Evolutionary conservation across 352 stramenopile genomes (phyloP).

Genomic region (Globisporangium irregulare): DNA sequence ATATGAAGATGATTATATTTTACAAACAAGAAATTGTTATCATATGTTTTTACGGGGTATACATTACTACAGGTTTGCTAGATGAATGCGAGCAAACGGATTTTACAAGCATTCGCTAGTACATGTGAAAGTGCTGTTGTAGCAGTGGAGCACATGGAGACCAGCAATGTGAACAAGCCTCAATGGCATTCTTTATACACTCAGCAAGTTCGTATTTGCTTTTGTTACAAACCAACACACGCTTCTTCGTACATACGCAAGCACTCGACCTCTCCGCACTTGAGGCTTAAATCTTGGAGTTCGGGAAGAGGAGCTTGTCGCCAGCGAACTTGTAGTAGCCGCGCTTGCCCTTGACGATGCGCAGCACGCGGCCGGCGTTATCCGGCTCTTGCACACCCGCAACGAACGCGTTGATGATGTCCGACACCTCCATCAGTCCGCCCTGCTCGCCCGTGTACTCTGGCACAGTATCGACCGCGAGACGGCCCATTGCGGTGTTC

Average conservation of each 20-base stretch:
- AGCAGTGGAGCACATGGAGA: not conserved
- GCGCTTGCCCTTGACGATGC: slow-evolving; percentile 49
- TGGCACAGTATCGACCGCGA: slow-evolving; percentile 31
- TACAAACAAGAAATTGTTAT: not conserved
- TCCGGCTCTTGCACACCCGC: slow-evolving; percentile 44
- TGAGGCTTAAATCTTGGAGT: slow-evolving; percentile 42
- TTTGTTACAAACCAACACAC: not conserved
- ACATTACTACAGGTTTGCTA: not conserved
- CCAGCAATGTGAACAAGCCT: not conserved
- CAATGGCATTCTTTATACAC: not conserved
- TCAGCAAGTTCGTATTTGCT: not conserved
- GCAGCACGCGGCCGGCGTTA: slow-evolving; percentile 57
- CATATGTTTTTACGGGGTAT: not conserved
- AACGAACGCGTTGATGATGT: slow-evolving; percentile 56
- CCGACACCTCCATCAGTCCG: slow-evolving; percentile 33
- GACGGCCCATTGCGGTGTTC: slow-evolving; percentile 60
- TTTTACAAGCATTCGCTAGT: too few species aligned
- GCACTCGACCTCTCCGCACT: not conserved
- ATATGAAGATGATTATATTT: not conserved
- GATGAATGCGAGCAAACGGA: too few species aligned
- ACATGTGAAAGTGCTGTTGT: not conserved
- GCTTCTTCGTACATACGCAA: not conserved
- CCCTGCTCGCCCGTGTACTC: slow-evolving; percentile 58
- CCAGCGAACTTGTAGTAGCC: slow-evolving; percentile 60
- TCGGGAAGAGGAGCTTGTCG: slow-evolving; percentile 64